Evolutionary conservation across 345 rosid species (phyloP).

Genomic region (Euphorbia peplus): DNA sequence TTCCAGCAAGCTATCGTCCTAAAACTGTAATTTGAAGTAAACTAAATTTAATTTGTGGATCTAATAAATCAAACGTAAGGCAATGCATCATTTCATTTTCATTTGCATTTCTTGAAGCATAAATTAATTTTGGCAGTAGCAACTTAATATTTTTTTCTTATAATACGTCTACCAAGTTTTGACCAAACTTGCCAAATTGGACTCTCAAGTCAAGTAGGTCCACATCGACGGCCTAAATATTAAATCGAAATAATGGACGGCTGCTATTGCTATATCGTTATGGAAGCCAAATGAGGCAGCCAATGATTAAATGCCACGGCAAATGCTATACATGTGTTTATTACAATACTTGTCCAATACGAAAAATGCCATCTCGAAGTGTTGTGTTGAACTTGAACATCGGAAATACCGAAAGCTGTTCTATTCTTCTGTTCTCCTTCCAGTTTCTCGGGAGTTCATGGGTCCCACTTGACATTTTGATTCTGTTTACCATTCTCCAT

Average conservation of each 20-base stretch:
- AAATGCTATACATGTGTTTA: too few species aligned
- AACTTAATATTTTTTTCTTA: background rate
- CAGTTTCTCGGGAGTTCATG: slow-evolving; percentile 1
- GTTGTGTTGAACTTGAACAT: background rate
- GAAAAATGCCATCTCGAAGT: background rate
- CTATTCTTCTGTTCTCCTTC: background rate
- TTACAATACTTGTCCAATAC: background rate
- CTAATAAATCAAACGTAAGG: too few species aligned
- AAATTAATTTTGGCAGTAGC: background rate
- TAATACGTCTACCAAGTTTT: background rate
- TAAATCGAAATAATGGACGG: background rate
- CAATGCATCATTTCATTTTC: too few species aligned
- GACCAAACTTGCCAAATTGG: background rate
- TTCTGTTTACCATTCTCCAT: background rate
- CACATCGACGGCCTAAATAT: background rate
- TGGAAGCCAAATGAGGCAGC: background rate
- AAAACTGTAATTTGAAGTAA: too few species aligned
- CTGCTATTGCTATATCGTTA: background rate
- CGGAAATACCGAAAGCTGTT: background rate
- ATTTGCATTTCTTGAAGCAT: too few species aligned
- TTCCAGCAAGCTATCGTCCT: too few species aligned
- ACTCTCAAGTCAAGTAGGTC: background rate
- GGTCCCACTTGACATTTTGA: background rate
- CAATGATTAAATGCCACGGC: background rate
- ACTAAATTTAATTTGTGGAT: too few species aligned